A percentile compares a stretch with the other conserved stretches of the same genome.
Evolutionary conservation across 768 basidiomycete genomes (phyloP).

Genomic region (Pseudohyphozyma bogoriensis): DNA sequence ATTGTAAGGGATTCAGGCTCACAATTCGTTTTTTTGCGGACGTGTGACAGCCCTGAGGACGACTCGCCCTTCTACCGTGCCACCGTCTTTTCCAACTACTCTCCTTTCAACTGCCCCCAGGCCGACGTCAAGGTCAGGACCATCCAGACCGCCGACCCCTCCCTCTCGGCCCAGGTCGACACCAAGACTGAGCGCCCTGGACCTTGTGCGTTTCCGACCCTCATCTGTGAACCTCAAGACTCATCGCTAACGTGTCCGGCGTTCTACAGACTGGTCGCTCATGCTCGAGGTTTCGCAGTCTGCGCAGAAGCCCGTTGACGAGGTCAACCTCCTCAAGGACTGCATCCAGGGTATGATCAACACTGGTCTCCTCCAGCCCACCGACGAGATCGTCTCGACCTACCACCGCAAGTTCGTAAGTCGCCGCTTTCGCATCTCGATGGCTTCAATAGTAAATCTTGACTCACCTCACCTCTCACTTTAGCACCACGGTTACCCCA

Average conservation of each 20-base stretch:
- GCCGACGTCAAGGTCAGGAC: constrained; percentile 34
- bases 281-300: constrained; percentile 42
- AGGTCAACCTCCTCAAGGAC: constrained; percentile 36
- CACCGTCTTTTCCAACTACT: constrained; percentile 43
- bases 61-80: constrained; percentile 42
- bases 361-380: constrained; percentile 33
- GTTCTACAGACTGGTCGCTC: constrained; percentile 38
- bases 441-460: neutral
- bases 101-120: constrained; percentile 38
- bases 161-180: constrained; percentile 29
- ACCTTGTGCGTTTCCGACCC: constrained; percentile 21
- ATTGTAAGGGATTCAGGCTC: neutral
- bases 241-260: neutral
- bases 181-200: constrained; percentile 32
- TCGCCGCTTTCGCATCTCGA: neutral
- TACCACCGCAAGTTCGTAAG: constrained; percentile 38
- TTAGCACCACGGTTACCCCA: constrained; percentile 37
- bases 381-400: constrained; percentile 40
- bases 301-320: constrained; percentile 38
- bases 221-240: neutral
- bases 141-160: constrained; percentile 37
- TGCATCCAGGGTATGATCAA: constrained; percentile 39
- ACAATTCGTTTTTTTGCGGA: neutral
- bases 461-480: neutral
- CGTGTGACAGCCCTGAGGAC: constrained; percentile 38